Conservation (phyloP, 2,329 filamentous ascomycete species). For the Pseudocercospora macadamiae region DNA sequence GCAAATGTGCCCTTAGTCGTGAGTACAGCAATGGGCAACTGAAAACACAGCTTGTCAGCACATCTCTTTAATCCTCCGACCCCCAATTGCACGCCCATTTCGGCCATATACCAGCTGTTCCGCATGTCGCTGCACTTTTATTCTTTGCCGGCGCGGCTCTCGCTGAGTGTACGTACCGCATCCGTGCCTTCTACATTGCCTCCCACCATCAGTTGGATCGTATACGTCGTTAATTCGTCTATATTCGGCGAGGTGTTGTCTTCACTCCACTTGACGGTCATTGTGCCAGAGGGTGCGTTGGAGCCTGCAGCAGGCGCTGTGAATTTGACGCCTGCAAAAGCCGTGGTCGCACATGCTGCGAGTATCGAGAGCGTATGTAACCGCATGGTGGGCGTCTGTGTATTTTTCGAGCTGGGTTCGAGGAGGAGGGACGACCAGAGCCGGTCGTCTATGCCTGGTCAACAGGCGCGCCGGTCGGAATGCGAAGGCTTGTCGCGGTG, state of each 20-base stretch:
- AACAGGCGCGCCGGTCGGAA: no score
- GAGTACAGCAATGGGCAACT: slow-evolving; percentile 23
- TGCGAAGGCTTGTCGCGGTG: not conserved
- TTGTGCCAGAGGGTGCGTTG: slow-evolving; percentile 52
- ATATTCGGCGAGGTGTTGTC: slow-evolving; percentile 55
- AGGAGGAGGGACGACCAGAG: not conserved
- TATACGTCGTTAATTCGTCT: slow-evolving; percentile 56
- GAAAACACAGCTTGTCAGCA: not conserved
- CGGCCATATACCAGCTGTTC: no score
- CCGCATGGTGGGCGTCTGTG: slow-evolving; percentile 10
- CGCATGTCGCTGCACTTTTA: no score
- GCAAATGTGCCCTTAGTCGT: slow-evolving; percentile 16
- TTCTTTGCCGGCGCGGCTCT: no score
- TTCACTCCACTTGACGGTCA: slow-evolving; percentile 62
- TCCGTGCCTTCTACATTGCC: slow-evolving; percentile 53
- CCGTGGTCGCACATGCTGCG: slow-evolving; percentile 45
- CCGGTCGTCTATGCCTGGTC: not conserved
- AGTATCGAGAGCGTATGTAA: slow-evolving; percentile 12
- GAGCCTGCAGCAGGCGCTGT: slow-evolving; percentile 56
- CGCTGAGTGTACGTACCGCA: slow-evolving; percentile 54
- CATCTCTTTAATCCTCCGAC: not conserved
- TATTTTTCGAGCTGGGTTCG: not conserved
- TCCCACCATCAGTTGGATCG: slow-evolving; percentile 63
- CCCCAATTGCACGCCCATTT: not conserved
- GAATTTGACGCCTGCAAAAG: slow-evolving; percentile 59